Percentiles rank a stretch among this genome's conserved stretches.
These are phyloP conservation scores for Tetrahymena elliotti DNA, from an alignment of 73 alveolate species.

Conservation along the genomic window DNA sequence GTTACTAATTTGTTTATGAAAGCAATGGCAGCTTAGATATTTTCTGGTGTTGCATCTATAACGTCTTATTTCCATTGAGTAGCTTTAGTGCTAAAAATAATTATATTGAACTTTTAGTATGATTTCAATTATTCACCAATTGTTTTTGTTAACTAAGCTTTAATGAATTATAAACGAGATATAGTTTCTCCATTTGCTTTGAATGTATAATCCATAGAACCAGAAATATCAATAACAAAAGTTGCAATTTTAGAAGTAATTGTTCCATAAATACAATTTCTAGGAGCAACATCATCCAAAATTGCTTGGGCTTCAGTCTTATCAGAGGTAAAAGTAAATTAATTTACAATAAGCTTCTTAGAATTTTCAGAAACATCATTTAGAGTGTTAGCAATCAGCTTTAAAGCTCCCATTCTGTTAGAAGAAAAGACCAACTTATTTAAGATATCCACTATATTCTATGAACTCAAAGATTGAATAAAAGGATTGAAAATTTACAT, in stretches of 20 bases:
- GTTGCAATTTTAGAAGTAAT: background rate
- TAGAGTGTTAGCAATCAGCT: background rate
- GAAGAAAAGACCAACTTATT: background rate
- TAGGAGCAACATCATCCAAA: background rate
- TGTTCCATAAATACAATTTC: background rate
- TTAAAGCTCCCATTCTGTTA: background rate
- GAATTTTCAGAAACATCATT: background rate
- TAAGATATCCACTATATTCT: background rate
- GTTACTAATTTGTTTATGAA: background rate
- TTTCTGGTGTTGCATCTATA: background rate
- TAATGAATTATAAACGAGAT: background rate
- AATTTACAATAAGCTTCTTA: background rate
- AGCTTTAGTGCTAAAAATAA: background rate
- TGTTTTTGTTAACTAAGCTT: background rate
- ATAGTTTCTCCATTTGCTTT: background rate
- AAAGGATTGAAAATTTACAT: background rate
- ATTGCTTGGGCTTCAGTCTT: background rate
- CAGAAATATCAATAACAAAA: background rate
- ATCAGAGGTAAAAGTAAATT: background rate
- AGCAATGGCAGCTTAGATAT: background rate
- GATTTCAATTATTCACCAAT: background rate
- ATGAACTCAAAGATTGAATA: background rate
- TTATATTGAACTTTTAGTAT: background rate
- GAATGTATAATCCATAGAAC: background rate
- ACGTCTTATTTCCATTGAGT: background rate